Conservation (phyloP, 805 yeast species). For the Saturnispora ahearnii region DNA sequence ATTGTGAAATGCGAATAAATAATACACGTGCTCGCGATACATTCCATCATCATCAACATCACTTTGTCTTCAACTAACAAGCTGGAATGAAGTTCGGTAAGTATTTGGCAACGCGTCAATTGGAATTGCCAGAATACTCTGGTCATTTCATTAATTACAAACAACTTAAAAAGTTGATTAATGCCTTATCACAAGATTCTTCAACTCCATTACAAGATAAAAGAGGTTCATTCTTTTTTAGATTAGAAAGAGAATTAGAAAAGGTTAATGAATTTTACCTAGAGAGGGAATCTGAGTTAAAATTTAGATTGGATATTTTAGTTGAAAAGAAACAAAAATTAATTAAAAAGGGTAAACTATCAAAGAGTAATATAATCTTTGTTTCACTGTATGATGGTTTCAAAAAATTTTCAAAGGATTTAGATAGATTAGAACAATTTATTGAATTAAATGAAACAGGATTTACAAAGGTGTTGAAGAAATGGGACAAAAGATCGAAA, state of each 20-base stretch:
- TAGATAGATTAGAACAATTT: conserved; percentile 83
- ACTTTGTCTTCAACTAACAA: neutral
- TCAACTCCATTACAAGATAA: conserved; percentile 62
- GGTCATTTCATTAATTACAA: conserved; percentile 92
- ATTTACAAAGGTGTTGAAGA: conserved; percentile 87
- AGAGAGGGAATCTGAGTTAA: conserved; percentile 83
- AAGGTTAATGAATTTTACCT: conserved; percentile 89
- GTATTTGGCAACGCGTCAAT: conserved; percentile 84
- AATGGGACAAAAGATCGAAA: conserved; percentile 96
- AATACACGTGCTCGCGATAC: conserved; percentile 2
- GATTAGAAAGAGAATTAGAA: conserved; percentile 88
- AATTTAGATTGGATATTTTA: conserved; percentile 67
- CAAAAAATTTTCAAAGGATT: conserved; percentile 80
- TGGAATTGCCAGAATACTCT: conserved; percentile 91
- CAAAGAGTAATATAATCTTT: conserved; percentile 65
- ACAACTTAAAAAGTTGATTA: conserved; percentile 84
- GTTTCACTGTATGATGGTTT: conserved; percentile 81
- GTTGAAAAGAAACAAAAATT: conserved; percentile 50
- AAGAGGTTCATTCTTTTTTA: conserved; percentile 82
- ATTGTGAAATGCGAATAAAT: neutral
- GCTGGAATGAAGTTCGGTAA: conserved; percentile 77
- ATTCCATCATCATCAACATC: neutral
- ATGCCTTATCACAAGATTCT: conserved; percentile 43
- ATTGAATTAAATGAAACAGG: conserved; percentile 94
- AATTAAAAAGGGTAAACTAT: conserved; percentile 34